Conservation (phyloP, 1,139 yeast genomes). For the Candida sp. region DNA sequence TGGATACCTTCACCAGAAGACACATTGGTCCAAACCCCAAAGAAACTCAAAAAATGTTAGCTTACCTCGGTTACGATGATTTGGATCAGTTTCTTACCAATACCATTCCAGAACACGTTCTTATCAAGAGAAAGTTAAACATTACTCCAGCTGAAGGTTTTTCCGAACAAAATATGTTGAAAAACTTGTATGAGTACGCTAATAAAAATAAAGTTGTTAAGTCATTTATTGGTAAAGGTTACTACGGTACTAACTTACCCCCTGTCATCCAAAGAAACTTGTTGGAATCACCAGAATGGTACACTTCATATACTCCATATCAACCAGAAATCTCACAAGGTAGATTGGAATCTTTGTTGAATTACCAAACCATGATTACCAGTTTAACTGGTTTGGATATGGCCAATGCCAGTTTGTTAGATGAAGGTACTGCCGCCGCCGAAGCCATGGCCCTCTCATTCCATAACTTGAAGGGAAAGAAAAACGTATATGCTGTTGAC, state of each 20-base stretch:
- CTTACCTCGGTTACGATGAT: conserved; percentile 60
- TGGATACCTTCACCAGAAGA: conserved; percentile 87
- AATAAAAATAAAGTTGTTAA: conserved; percentile 66
- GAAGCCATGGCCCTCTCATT: conserved; percentile 92
- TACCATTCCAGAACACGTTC: conserved; percentile 77
- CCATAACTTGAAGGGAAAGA: conserved; percentile 67
- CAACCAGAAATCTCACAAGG: conserved; percentile 99
- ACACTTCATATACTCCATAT: conserved; percentile 96
- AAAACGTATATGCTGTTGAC: conserved; percentile 68
- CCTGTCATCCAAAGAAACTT: conserved; percentile 92
- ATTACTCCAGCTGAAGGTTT: conserved; percentile 68
- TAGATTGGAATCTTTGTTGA: conserved; percentile 81
- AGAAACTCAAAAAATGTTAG: conserved; percentile 64
- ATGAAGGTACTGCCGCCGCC: conserved; percentile 98
- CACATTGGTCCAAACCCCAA: conserved; percentile 82
- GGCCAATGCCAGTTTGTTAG: conserved; percentile 91
- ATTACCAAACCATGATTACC: conserved; percentile 85
- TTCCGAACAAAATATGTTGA: conserved; percentile 78
- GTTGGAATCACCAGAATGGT: conserved; percentile 96
- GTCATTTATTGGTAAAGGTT: conserved; percentile 91
- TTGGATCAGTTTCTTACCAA: conserved; percentile 66
- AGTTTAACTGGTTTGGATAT: conserved; percentile 91
- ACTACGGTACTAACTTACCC: conserved; percentile 86
- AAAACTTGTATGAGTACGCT: conserved; percentile 67
- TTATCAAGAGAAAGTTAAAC: conserved; percentile 62